Base-by-base conservation (phyloP, 306 rosid genomes). In the Medicago truncatula region DNA sequence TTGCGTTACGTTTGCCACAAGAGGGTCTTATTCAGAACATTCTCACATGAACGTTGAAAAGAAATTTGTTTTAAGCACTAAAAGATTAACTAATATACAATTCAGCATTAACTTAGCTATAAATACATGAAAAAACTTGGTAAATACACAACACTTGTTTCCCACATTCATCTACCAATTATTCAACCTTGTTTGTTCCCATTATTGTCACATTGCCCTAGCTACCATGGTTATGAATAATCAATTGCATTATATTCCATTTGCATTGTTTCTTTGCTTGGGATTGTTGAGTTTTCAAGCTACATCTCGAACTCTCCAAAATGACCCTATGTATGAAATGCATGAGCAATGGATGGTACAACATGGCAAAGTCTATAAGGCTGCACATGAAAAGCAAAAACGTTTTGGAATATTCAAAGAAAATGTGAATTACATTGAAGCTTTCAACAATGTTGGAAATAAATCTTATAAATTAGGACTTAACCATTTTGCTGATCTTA, bases 391-490 rank as follows among this genome's bases (percentile, higher is more conserved):
- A 60, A 60, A 1, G 43, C 41, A 60, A 31, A 60, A 31, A 8
- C 67, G 43, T 60, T 60, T 60, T 31, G 43, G 41, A 5, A 60
- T 60, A 60, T 60, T 28, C 9, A 60, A 60, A n/a, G 67, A 60
- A 28, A 61, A 61, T 17, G 67, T 61, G 20, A 61, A 61, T 61
- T 61, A 61, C 2, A 61, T 61, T 61, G 67, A 61, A 28, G 9
- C 10, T 13, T 61, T 4, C 41, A 61, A 61, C 43, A 61, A 6
- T 61, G 67, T 36, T 61, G 67, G 20, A 14, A 28, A 61, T 28
- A 61, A 61, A 28, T 6, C 43, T 31, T 61, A 61, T n/a, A 31
- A 13, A 61, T n/a, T 61, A 31, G 67, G 67, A 4, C 15, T 61
- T 8, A 61, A 61, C 31, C 41, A 31, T 6, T 61, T 28, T 61